These are phyloP conservation scores for Rhododendron griersonianum DNA, from an alignment of 148 eudicot species.

Conservation along the genomic window DNA sequence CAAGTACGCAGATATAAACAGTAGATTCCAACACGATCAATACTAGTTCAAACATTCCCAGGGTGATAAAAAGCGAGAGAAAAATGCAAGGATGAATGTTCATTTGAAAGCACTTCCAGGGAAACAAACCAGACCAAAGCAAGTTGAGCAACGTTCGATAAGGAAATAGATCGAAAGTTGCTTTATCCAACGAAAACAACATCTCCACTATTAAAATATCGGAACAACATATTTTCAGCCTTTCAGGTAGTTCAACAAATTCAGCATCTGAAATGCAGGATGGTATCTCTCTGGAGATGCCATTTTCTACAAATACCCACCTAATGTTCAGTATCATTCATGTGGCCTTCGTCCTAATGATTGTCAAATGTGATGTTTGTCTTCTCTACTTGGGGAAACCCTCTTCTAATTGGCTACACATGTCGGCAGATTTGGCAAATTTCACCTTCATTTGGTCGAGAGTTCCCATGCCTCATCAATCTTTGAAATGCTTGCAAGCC, in stretches of 20 bases:
- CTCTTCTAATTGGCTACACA: slow-evolving; percentile 75
- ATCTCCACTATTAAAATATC: background rate
- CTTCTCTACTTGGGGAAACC: slow-evolving; percentile 35
- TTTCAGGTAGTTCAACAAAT: slow-evolving; percentile 3
- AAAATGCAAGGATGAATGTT: background rate
- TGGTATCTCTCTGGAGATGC: background rate
- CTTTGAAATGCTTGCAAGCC: slow-evolving; percentile 60
- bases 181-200: background rate
- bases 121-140: background rate
- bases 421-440: slow-evolving; percentile 48
- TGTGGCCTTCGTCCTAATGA: background rate
- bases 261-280: background rate
- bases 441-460: slow-evolving; percentile 55
- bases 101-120: background rate
- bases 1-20: background rate
- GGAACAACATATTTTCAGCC: background rate
- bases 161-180: background rate
- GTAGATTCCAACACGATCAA: background rate
- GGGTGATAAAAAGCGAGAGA: background rate
- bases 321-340: background rate
- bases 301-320: background rate
- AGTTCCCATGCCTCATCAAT: slow-evolving; percentile 66
- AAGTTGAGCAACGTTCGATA: background rate
- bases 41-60: background rate
- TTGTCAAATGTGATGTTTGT: background rate